Conservation (phyloP, 2,329 filamentous ascomycete genomes). For the Talaromyces islandicus region DNA sequence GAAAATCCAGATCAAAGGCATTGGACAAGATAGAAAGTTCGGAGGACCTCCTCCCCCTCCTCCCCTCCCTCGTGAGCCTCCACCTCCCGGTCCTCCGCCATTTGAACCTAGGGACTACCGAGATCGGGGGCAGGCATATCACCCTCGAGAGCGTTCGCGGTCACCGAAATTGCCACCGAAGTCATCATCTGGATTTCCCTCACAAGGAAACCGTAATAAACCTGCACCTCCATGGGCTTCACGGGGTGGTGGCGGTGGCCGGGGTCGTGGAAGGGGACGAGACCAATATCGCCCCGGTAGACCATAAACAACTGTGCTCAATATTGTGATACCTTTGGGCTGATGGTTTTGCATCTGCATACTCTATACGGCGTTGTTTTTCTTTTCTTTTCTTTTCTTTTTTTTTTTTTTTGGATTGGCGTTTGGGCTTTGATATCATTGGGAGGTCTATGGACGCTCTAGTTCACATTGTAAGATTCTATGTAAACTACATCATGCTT, state of each 20-base stretch:
- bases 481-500: background rate
- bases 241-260: slow-evolving; percentile 14
- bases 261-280: slow-evolving; percentile 13
- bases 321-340: background rate
- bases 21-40: slow-evolving; percentile 23
- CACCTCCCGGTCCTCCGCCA: background rate
- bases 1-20: slow-evolving; percentile 30
- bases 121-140: slow-evolving; percentile 21
- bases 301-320: background rate
- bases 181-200: background rate
- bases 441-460: background rate
- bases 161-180: slow-evolving; percentile 17
- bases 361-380: background rate
- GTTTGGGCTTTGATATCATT: background rate
- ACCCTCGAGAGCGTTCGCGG: slow-evolving; percentile 25
- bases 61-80: slow-evolving; percentile 10
- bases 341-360: background rate
- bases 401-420: no score
- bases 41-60: slow-evolving; percentile 10
- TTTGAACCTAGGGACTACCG: slow-evolving; percentile 15
- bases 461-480: background rate
- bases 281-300: slow-evolving; percentile 23
- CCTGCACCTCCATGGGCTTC: background rate
- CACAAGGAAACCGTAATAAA: background rate
- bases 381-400: no score